Percentiles rank a stretch among this genome's conserved stretches.
These are phyloP conservation scores for Stephania cephalantha DNA, from an alignment of 164 flowering plant genomes.

Conservation along the genomic window DNA sequence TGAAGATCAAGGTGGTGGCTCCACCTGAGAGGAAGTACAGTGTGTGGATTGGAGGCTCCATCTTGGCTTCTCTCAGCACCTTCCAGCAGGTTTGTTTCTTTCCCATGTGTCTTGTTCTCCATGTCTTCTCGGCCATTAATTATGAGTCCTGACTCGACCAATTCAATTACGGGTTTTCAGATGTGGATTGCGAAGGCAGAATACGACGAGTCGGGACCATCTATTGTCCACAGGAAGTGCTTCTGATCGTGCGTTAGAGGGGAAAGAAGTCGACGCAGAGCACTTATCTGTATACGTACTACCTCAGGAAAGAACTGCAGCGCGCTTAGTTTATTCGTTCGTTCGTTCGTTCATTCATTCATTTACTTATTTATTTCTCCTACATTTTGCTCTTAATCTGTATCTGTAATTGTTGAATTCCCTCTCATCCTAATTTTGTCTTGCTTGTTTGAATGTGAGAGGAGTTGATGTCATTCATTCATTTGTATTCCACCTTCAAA, in stretches of 20 bases:
- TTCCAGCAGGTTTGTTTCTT: constrained; percentile 49
- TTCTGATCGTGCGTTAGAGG: constrained; percentile 21
- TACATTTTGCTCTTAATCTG: constrained; percentile 2
- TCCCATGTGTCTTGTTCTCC: not conserved
- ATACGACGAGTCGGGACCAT: constrained; percentile 18
- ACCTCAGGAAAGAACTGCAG: constrained; percentile 17
- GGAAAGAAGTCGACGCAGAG: constrained; percentile 6
- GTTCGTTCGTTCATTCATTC: not conserved
- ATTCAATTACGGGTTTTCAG: constrained; percentile 16
- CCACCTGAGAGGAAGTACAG: constrained; percentile 69
- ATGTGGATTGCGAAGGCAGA: constrained; percentile 38
- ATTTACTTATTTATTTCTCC: constrained; percentile 1
- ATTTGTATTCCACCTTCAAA: constrained; percentile 1
- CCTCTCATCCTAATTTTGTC: constrained; percentile 7
- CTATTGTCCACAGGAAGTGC: constrained; percentile 27
- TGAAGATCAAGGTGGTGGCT: constrained; percentile 64
- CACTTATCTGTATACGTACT: not conserved
- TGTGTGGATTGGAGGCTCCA: constrained; percentile 63
- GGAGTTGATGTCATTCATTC: constrained; percentile 7
- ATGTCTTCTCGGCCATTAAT: not conserved
- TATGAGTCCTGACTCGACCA: not conserved
- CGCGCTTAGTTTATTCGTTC: constrained; percentile 5
- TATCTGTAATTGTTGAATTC: not conserved
- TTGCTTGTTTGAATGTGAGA: constrained; percentile 9
- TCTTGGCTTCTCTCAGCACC: constrained; percentile 59